A percentile compares a stretch with the other conserved stretches of the same genome.
Conservation (phyloP, 2,329 filamentous ascomycete genomes). For the Capronia epimyces region DNA sequence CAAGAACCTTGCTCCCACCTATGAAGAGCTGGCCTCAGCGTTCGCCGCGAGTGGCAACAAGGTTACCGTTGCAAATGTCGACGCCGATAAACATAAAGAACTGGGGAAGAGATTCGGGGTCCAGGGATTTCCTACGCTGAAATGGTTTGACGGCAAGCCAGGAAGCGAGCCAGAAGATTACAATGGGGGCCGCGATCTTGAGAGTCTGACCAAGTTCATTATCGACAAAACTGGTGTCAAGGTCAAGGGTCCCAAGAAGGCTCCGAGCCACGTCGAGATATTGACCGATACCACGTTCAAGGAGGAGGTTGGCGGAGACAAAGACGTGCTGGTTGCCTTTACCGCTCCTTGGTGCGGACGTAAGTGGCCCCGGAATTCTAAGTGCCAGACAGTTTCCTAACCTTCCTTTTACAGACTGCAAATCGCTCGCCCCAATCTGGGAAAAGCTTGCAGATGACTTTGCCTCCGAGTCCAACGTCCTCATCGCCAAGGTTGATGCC, state of each 20-base stretch:
- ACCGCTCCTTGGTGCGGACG: conserved; percentile 98
- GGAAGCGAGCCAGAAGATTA: conserved; percentile 80
- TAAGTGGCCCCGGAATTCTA: conserved; percentile 47
- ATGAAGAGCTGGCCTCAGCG: conserved; percentile 75
- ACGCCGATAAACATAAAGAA: conserved; percentile 81
- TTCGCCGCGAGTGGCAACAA: conserved; percentile 70
- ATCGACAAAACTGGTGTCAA: conserved; percentile 80
- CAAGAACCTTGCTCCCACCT: conserved; percentile 92
- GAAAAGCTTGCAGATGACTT: conserved; percentile 81
- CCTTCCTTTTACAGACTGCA: conserved; percentile 68
- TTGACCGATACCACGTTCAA: conserved; percentile 76
- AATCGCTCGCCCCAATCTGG: conserved; percentile 83
- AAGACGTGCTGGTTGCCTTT: conserved; percentile 90
- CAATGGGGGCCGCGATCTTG: conserved; percentile 77
- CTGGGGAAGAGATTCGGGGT: conserved; percentile 83
- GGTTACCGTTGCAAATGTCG: conserved; percentile 89
- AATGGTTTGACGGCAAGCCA: conserved; percentile 90
- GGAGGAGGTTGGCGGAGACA: conserved; percentile 70
- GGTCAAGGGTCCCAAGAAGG: conserved; percentile 65
- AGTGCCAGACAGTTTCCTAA: not conserved
- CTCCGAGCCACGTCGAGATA: conserved; percentile 70
- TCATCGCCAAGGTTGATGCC: conserved; percentile 93
- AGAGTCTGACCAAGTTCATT: conserved; percentile 75
- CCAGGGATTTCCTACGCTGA: conserved; percentile 92
- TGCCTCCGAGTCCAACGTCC: conserved; percentile 66